Evolutionary conservation across 352 stramenopile species (phyloP), one percentile per base, ranked within the genome.

Genomic region (Globisporangium parvum): DNA sequence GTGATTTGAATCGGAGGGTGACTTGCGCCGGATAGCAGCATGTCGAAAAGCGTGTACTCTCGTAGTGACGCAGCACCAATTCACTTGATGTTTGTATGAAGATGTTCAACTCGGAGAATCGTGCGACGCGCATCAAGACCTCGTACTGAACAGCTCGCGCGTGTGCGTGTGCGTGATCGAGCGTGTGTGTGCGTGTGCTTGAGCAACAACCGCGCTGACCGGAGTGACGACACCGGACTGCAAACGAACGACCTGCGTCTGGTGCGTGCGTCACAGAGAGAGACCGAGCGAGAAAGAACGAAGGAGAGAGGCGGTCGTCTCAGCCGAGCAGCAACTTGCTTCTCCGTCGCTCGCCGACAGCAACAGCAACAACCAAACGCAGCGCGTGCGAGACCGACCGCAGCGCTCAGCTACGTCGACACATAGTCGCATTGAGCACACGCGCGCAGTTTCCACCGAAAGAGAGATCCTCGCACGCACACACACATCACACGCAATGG

Each of bases 61-160:
- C 5, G 20, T 26, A 47, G 26, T 47, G 41, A 47, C 46, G 41
- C 67, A 3, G 31, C 39, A 20, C 37, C 45, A 20, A 31, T 4
- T 35, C 17, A 53, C 54, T 60, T 54, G 46, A 39, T 33, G n/a
- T 60, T 60, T 54, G 54, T 60, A 60, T 60, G 12, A 17, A 1
- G 23, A 54, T 53, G 54, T 60, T 60, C 54, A 53, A 60, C 28
- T 53, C 17, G 9, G 15, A 47, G 21, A 45, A 37, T 6, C 41
- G 15, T 15, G 12, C 24, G 26, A 51, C 11, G 21, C 11, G 33
- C 28, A 53, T 33, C 44, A 26, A 46, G 37, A 40, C 14, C 23
- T 11, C n/a, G 18, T 20, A 8, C 45, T 47, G 53, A 51, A 20
- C 8, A n/a, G 17, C 31, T 14, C 31, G 31, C 10, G 31, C 10